phyloP scores from a whole-genome alignment of 1,139 yeast genomes.

The Yamadazyma buinensis region DNA sequence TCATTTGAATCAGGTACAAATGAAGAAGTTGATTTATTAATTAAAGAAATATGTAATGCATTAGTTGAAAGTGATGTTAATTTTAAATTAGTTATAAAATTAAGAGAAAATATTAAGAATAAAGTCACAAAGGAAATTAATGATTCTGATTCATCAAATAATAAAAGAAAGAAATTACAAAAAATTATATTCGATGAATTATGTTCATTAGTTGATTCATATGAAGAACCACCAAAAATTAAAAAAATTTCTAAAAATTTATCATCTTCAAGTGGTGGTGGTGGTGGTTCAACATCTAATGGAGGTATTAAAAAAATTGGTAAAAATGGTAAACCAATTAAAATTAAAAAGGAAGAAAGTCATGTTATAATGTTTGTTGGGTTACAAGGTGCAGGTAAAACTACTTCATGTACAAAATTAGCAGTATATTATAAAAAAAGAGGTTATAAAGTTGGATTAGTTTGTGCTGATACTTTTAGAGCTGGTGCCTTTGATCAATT shows the following conservation, averaged over 20 bases:
- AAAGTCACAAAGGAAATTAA: constrained; percentile 46
- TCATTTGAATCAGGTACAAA: constrained; percentile 46
- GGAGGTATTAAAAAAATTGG: constrained; percentile 10
- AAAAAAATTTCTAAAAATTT: constrained; percentile 46
- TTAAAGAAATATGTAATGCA: constrained; percentile 88
- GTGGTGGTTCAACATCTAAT: too few species aligned
- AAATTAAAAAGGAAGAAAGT: constrained; percentile 23
- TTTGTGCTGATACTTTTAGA: constrained; percentile 98
- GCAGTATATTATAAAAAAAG: constrained; percentile 93
- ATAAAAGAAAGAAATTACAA: constrained; percentile 77
- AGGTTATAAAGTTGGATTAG: constrained; percentile 92
- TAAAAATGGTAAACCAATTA: constrained; percentile 30
- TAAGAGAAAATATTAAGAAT: constrained; percentile 69
- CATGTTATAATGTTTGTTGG: constrained; percentile 95
- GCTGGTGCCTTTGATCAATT: constrained; percentile 99
- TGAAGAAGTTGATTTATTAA: constrained; percentile 47
- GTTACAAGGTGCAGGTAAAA: constrained; percentile 97
- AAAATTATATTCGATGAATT: constrained; percentile 93
- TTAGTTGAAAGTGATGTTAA: constrained; percentile 90
- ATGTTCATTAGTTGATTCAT: constrained; percentile 73
- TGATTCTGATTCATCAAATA: constrained; percentile 47
- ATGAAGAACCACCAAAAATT: constrained; percentile 75
- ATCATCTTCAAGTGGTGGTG: not conserved
- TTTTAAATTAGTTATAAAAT: constrained; percentile 70
- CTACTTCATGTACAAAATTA: constrained; percentile 93